phyloP scores from a whole-genome alignment of 1,284 basidiomycete genomes.

The Melampsora americana region DNA sequence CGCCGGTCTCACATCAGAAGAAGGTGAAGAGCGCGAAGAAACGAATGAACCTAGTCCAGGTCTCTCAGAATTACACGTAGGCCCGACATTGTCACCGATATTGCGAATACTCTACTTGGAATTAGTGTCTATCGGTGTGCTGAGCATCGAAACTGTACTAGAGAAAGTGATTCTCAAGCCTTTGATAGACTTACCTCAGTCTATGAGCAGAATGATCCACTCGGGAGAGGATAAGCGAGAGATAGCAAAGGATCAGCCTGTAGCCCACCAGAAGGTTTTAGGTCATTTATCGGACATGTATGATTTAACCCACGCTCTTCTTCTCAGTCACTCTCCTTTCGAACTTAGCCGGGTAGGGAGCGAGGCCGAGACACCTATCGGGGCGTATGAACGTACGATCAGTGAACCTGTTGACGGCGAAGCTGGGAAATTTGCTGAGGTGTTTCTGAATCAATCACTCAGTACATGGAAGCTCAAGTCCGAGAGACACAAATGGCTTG shows the following conservation, averaged over 20 bases:
- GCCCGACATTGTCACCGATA: conserved; percentile 22
- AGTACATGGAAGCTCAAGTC: conserved; percentile 29
- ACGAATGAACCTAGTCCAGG: conserved; percentile 6
- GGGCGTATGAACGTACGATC: neutral
- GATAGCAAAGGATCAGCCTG: too few relatives aligned
- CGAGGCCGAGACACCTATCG: neutral
- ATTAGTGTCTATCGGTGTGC: conserved; percentile 32
- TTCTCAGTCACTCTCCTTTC: neutral
- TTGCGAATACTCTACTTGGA: conserved; percentile 28
- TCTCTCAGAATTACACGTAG: conserved; percentile 9
- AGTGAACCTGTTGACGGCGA: neutral
- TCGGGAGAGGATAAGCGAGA: neutral
- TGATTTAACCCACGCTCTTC: conserved; percentile 2
- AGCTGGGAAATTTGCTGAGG: neutral
- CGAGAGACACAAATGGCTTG: conserved; percentile 34
- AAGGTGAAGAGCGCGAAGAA: conserved; percentile 42
- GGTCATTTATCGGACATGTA: neutral
- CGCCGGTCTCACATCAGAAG: neutral
- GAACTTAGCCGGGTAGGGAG: neutral
- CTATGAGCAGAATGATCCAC: neutral
- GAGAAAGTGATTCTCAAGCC: conserved; percentile 29
- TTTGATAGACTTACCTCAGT: conserved; percentile 13
- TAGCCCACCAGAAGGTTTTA: neutral
- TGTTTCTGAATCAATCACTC: conserved; percentile 13
- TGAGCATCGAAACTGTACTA: conserved; percentile 32